Evolutionary conservation across 2,329 filamentous ascomycete genomes (phyloP), one percentile per base, ranked within the genome.

Genomic region (Pseudogymnoascus sp.): DNA sequence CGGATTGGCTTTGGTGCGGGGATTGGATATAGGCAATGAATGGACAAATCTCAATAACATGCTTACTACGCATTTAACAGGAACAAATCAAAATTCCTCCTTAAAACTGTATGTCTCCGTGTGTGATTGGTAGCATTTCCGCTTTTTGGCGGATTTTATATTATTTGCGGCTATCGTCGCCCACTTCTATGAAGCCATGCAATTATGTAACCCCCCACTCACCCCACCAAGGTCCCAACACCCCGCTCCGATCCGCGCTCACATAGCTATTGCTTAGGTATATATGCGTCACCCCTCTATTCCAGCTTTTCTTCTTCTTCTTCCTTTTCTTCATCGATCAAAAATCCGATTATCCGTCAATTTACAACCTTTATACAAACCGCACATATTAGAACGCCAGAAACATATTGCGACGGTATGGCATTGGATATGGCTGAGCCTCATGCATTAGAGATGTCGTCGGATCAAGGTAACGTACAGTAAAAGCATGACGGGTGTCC

Each of bases 381-480:
- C 13, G 33, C n/a, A n/a, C n/a, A n/a, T n/a, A n/a, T n/a, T n/a
- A 35, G 9, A 59, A 40, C 21, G 3, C 26, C 26, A 31, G 11
- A n/a, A 13, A 17, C 31, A 41, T 41, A 41, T 41, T 41, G 41
- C 35, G 58, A 59, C 58, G 58, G 58, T 59, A 59, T 59, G 58
- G 58, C 58, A 59, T 37, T 37, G 35, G 58, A 59, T 37, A 54
- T 54, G 47, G 47, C 47, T 54, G 59, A 39, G 33, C 59, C 71
- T 68, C 65, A 64, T 69, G 69, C 67, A 62, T 71, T 74, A 71
- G 70, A 72, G 64, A 65, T 70, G 72, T 73, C 67, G 66, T 66
- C 68, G 68, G 71, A 73, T 76, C 74, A 74, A 76, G 74, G 74
- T 76, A 76, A 74, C 71, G 71, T 72, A 71, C 64, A 63, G 70